Percentiles rank a stretch among this genome's conserved stretches.
Evolutionary conservation across 495 filamentous ascomycete genomes (phyloP).

Genomic region (Friedmanniomyces simplex): DNA sequence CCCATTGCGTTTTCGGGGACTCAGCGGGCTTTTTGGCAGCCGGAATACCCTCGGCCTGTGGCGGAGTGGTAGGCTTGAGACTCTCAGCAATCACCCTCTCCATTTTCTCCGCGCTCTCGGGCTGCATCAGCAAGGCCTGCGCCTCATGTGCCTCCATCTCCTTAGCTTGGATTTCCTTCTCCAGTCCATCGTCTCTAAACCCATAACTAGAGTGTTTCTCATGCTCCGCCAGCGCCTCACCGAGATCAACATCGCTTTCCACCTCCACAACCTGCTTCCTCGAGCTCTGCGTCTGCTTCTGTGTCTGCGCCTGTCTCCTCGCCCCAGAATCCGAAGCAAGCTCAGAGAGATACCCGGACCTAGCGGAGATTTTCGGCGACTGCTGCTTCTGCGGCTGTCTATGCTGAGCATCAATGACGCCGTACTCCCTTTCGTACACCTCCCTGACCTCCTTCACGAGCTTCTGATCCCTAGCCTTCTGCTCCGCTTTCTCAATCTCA

Average conservation of each 20-base stretch:
- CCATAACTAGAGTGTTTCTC: conserved; percentile 10
- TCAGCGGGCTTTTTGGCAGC: neutral
- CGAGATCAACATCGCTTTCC: conserved; percentile 18
- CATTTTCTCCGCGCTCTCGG: neutral
- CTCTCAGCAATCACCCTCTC: neutral
- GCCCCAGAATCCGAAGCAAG: neutral
- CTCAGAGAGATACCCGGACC: too few species aligned
- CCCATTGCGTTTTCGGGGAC: conserved; percentile 3
- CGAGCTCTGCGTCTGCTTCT: neutral
- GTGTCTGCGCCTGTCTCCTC: neutral
- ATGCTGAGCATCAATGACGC: conserved; percentile 35
- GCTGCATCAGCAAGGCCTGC: neutral
- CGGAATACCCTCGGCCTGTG: neutral
- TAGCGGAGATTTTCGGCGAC: neutral
- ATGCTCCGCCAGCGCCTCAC: conserved; percentile 17
- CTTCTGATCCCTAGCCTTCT: conserved; percentile 25
- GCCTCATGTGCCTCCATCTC: conserved; percentile 13
- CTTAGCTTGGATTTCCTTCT: conserved; percentile 3
- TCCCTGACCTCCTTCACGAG: conserved; percentile 34
- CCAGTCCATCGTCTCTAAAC: conserved; percentile 3
- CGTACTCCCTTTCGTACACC: conserved; percentile 40
- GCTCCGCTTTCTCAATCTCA: conserved; percentile 19
- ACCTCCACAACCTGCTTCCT: conserved; percentile 6
- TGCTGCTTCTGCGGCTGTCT: conserved; percentile 27
- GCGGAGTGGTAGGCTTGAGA: neutral